A percentile compares a stretch with the other conserved stretches of the same genome.
Conservation (phyloP, 176 grass and related monocot species). For the Avena atlantica region DNA sequence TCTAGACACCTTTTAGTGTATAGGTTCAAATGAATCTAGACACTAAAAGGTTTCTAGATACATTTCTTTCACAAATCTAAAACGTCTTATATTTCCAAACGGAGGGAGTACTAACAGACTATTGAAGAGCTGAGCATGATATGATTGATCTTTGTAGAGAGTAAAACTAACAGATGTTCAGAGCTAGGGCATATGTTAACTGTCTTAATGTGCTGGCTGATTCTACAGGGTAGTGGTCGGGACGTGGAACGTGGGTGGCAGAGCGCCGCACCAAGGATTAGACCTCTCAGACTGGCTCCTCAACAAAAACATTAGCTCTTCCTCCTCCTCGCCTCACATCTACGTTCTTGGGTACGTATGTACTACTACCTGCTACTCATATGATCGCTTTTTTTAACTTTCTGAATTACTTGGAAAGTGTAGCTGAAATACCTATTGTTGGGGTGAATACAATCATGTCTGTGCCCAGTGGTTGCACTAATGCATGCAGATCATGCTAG, state of each 20-base stretch:
- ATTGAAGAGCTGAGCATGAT: neutral
- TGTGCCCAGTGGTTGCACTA: neutral
- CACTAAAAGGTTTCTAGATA: too few relatives aligned
- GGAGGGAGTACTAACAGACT: too few relatives aligned
- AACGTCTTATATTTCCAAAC: too few relatives aligned
- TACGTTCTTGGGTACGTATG: constrained; percentile 79
- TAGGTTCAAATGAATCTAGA: too few relatives aligned
- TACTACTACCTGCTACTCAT: neutral
- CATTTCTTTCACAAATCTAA: too few relatives aligned
- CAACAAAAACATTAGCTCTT: neutral
- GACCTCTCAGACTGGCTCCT: constrained; percentile 72
- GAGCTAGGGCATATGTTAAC: too few relatives aligned
- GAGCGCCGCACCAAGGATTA: constrained; percentile 56
- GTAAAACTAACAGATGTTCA: too few relatives aligned
- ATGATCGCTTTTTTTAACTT: too few relatives aligned
- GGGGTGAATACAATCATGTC: neutral
- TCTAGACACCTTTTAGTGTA: too few relatives aligned
- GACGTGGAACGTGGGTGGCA: constrained; percentile 95
- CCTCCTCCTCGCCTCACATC: constrained; percentile 60
- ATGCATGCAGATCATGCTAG: constrained; percentile 12
- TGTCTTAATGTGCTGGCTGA: neutral
- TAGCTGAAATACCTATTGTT: neutral
- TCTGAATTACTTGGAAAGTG: neutral
- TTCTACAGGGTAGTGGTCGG: constrained; percentile 66
- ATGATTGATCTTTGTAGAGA: too few relatives aligned